These are phyloP conservation scores for Tricholoma flavovirens DNA, from an alignment of 768 basidiomycete species.

Conservation along the genomic window DNA sequence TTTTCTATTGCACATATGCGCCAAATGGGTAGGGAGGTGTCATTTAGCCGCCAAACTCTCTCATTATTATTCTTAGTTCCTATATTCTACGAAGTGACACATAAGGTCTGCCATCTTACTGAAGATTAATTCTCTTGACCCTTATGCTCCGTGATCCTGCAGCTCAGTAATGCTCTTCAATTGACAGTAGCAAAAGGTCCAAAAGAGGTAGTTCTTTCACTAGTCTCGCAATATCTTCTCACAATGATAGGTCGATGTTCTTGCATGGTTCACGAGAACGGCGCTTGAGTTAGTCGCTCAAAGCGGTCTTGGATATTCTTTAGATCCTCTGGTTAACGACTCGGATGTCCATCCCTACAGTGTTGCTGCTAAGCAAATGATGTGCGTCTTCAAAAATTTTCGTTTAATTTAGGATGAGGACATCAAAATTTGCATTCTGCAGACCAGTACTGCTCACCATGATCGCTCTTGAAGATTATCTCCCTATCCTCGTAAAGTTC, in stretches of 20 bases:
- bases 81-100: too few relatives aligned
- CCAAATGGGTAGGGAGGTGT: slow-evolving; percentile 27
- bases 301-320: too few relatives aligned
- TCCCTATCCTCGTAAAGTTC: too few relatives aligned
- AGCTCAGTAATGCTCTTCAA: slow-evolving; percentile 24
- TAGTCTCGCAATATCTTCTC: background rate
- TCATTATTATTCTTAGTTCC: too few relatives aligned
- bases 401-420: background rate
- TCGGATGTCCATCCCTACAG: too few relatives aligned
- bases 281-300: too few relatives aligned
- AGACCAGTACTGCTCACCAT: too few relatives aligned
- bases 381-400: slow-evolving; percentile 24
- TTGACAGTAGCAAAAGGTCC: slow-evolving; percentile 23
- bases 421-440: too few relatives aligned
- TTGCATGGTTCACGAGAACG: too few relatives aligned
- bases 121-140: too few relatives aligned
- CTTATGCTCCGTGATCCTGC: background rate
- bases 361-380: slow-evolving; percentile 24
- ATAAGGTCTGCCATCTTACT: too few relatives aligned
- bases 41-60: background rate
- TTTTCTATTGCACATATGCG: slow-evolving; percentile 36
- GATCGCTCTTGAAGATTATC: background rate
- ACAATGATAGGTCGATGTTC: slow-evolving; percentile 28
- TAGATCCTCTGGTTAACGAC: too few relatives aligned
- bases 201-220: slow-evolving; percentile 20